Percentiles rank a stretch among this genome's conserved stretches.
These are phyloP conservation scores for Eimeria falciformis DNA, from an alignment of 169 alveolate species.

Conservation along the genomic window DNA sequence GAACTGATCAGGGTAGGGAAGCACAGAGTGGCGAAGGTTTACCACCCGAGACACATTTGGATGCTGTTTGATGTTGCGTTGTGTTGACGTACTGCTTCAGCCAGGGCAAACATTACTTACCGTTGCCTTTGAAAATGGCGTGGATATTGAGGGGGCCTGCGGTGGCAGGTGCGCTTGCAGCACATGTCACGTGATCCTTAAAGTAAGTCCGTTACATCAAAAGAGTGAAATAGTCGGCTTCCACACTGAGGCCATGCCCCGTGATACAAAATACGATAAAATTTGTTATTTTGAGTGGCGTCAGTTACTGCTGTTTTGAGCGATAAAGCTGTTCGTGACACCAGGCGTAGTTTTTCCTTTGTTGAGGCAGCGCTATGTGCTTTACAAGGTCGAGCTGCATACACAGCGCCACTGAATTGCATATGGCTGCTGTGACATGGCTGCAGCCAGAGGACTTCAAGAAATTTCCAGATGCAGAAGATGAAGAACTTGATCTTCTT, in stretches of 20 bases:
- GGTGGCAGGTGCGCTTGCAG: slow-evolving; percentile 97
- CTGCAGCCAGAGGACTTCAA: slow-evolving; percentile 88
- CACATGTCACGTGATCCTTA: slow-evolving; percentile 96
- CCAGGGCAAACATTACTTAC: slow-evolving; percentile 82
- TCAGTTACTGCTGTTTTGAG: background rate
- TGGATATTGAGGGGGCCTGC: slow-evolving; percentile 94
- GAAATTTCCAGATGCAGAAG: slow-evolving; percentile 91
- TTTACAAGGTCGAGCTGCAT: background rate
- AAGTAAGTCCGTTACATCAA: background rate
- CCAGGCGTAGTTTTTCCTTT: background rate
- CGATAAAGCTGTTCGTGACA: background rate
- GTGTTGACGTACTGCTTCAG: too few species aligned
- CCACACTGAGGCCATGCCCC: too few species aligned
- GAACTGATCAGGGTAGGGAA: too few species aligned
- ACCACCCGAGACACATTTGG: too few species aligned
- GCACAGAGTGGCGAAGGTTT: too few species aligned
- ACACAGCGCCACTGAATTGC: background rate
- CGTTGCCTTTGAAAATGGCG: slow-evolving; percentile 87
- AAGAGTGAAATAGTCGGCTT: too few species aligned
- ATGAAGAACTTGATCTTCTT: slow-evolving; percentile 95
- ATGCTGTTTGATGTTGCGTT: too few species aligned
- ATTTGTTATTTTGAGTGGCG: background rate
- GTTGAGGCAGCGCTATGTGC: background rate
- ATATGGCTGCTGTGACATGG: background rate
- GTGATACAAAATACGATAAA: background rate